Percentiles rank a stretch among this genome's conserved stretches.
phyloP scores from a whole-genome alignment of 495 filamentous ascomycete species.

The Aspergillus avenaceus region DNA sequence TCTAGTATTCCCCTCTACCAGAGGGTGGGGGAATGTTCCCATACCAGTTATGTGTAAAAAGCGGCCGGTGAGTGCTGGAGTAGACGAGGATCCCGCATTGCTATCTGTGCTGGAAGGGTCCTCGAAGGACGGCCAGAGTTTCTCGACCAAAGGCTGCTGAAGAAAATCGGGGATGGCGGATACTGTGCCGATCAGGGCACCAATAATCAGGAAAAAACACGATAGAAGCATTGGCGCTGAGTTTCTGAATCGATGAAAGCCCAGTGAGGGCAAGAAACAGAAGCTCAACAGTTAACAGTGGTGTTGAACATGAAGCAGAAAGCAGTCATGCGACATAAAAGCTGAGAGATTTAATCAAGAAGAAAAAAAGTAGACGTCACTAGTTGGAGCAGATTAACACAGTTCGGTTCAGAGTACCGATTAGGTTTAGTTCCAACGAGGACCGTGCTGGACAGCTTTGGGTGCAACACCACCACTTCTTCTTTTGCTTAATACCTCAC shows the following conservation, averaged over 20 bases:
- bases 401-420: background rate
- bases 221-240: constrained; percentile 16
- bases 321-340: background rate
- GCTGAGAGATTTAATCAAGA: background rate
- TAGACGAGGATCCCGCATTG: background rate
- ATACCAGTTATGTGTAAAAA: constrained; percentile 95
- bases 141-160: constrained; percentile 13
- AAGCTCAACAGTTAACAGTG: background rate
- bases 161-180: constrained; percentile 12
- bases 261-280: constrained; percentile 7
- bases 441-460: background rate
- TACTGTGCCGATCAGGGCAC: constrained; percentile 9
- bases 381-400: background rate
- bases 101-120: background rate
- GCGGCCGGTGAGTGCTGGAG: constrained; percentile 48
- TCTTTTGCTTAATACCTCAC: background rate
- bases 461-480: too few relatives aligned
- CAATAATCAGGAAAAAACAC: constrained; percentile 5
- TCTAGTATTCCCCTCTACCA: background rate
- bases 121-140: background rate
- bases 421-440: background rate
- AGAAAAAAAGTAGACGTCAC: background rate
- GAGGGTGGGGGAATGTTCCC: constrained; percentile 9
- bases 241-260: constrained; percentile 2
- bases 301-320: background rate